Evolutionary conservation across 139 green algal genomes (phyloP).

Genomic region (Chlorella vulgaris): DNA sequence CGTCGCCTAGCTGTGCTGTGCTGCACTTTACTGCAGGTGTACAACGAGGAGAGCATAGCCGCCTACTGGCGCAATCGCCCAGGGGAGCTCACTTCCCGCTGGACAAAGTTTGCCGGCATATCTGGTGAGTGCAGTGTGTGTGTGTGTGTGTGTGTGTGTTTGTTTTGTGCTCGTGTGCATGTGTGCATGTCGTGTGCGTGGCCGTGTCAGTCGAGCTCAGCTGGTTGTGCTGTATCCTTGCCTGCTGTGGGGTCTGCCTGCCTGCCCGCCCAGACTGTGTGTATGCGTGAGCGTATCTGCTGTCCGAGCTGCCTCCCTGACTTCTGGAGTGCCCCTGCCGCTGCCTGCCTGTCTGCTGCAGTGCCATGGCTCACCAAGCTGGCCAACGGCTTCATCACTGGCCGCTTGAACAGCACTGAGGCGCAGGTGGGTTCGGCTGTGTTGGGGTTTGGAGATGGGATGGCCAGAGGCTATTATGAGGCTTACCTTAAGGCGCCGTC

Average conservation of each 20-base stretch:
- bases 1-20: background rate
- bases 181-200: background rate
- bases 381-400: constrained; percentile 68
- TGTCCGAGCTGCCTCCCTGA: no score
- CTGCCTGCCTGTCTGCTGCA: constrained; percentile 3
- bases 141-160: background rate
- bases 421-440: background rate
- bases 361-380: constrained; percentile 78
- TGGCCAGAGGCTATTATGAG: no score
- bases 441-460: no score
- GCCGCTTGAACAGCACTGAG: constrained; percentile 39
- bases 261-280: no score
- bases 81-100: constrained; percentile 71
- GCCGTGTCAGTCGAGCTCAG: background rate
- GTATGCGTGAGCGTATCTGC: background rate
- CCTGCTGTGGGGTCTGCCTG: no score
- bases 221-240: background rate
- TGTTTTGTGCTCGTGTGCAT: background rate
- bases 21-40: constrained; percentile 45
- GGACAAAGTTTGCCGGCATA: constrained; percentile 70
- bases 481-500: no score
- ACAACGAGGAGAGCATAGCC: constrained; percentile 77
- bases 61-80: constrained; percentile 72
- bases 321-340: no score
- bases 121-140: constrained; percentile 18